These are phyloP conservation scores for Sporothrix globosa DNA, from an alignment of 2,329 filamentous ascomycete genomes.

Conservation along the genomic window DNA sequence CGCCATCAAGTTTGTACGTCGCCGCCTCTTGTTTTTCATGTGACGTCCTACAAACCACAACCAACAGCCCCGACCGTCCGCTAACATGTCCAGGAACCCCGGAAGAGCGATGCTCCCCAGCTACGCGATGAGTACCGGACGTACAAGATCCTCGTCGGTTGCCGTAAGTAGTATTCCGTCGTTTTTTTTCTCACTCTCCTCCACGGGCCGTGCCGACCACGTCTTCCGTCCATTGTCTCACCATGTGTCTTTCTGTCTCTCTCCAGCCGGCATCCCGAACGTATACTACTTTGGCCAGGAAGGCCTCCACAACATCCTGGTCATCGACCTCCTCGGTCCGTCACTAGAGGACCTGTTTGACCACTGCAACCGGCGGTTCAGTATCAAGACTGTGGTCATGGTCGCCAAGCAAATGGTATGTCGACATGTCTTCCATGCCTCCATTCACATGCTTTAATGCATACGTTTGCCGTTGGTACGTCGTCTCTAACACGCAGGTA, in stretches of 20 bases:
- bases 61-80: background rate
- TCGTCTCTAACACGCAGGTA: slow-evolving; percentile 42
- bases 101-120: slow-evolving; percentile 98
- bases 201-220: background rate
- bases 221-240: slow-evolving; percentile 3
- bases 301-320: slow-evolving; percentile 96
- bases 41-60: background rate
- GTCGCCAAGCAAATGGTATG: slow-evolving; percentile 95
- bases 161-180: slow-evolving; percentile 71
- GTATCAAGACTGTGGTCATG: slow-evolving; percentile 98
- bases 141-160: slow-evolving; percentile 98
- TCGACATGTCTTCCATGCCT: background rate
- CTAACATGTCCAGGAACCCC: slow-evolving; percentile 71
- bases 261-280: slow-evolving; percentile 91
- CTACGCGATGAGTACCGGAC: slow-evolving; percentile 97
- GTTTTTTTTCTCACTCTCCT: background rate
- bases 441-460: too few species aligned
- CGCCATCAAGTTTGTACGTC: slow-evolving; percentile 91
- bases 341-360: slow-evolving; percentile 97
- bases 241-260: slow-evolving; percentile 38
- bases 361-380: slow-evolving; percentile 92
- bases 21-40: background rate
- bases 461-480: too few species aligned
- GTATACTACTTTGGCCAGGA: slow-evolving; percentile 99
- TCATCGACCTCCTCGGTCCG: slow-evolving; percentile 93